Base-by-base conservation (phyloP, 2,329 filamentous ascomycete genomes). In the Scolecobasidium constrictum region DNA sequence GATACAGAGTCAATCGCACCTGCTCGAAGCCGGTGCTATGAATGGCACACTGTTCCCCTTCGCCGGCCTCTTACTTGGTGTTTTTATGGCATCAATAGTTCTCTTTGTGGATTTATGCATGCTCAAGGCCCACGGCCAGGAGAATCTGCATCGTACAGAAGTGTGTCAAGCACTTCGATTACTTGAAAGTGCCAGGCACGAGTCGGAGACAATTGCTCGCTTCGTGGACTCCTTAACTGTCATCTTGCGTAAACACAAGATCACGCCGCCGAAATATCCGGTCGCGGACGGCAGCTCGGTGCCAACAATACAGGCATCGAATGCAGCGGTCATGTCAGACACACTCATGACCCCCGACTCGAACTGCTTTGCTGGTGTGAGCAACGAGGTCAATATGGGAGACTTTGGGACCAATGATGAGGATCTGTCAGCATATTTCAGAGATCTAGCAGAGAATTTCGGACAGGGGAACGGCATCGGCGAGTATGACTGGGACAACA, bases 41-140 rank as follows among this genome's bases (percentile, higher is more conserved):
- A 31, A 31, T n/a, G 26, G 26, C 9, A 31, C 26, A 7, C 9
- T 31, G 26, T 53, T 58, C 15, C 53, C 49, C 15, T 52, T 55
- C 5, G 42, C 58, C 3, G 57, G 56, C 26, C 49, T 54, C 15
- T 34, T 63, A 9, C 50, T 59, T 19, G 56, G 56, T 31, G 48
- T 65, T 0, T 64, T 62, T 44, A 56, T 65, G 46, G 60, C 61
- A 1, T 58, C 55, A 6, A 56, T 62, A 12, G 58, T 63, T 2
- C 52, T 65, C 1, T 50, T 65, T 5, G 58, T 65, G 50, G 62
- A 65, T 28, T 52, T 59, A 16, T 63, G 60, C 36, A 53, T 59
- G 33, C 45, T 43, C 4, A 61, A 64, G 37, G 52, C 63, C 26
- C 42, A 55, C 11, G 47, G 57, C 12, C 26, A n/a, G n/a, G 26